A percentile compares a stretch with the other conserved stretches of the same genome.
phyloP scores from a whole-genome alignment of 441 rosid genomes.

The Manihot esculenta region DNA sequence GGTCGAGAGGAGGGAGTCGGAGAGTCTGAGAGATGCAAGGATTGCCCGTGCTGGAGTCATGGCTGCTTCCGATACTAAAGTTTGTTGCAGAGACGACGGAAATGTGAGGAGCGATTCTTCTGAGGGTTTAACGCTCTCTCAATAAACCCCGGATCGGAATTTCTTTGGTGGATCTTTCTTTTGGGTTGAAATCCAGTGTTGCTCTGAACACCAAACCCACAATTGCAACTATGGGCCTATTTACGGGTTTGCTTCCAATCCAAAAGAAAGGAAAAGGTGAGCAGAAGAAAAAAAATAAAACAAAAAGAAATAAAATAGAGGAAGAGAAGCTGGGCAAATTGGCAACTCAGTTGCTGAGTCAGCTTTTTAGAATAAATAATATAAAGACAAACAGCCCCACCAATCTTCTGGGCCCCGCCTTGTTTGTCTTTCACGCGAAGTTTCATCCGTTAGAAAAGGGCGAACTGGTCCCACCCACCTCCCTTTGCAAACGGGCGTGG shows the following conservation, averaged over 20 bases:
- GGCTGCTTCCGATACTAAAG: constrained; percentile 18
- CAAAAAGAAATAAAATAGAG: no score
- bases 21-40: constrained; percentile 39
- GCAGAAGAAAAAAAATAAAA: not conserved
- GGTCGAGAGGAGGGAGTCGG: constrained; percentile 33
- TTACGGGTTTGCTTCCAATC: no score
- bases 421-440: constrained; percentile 31
- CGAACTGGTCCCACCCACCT: not conserved
- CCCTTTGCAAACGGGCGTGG: constrained; percentile 26
- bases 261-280: no score
- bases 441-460: constrained; percentile 17
- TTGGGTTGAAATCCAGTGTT: no score
- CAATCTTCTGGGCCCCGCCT: constrained; percentile 12
- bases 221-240: no score
- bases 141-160: not conserved
- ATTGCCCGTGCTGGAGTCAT: constrained; percentile 58
- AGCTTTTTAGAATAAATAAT: constrained; percentile 1
- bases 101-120: not conserved
- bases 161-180: not conserved
- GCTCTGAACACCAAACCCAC: no score
- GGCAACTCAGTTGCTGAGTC: constrained; percentile 7
- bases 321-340: not conserved
- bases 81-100: not conserved
- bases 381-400: not conserved
- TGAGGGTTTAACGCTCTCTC: constrained; percentile 1